Conservation (phyloP, 1,139 yeast species). For the Ogataea hybrid region DNA sequence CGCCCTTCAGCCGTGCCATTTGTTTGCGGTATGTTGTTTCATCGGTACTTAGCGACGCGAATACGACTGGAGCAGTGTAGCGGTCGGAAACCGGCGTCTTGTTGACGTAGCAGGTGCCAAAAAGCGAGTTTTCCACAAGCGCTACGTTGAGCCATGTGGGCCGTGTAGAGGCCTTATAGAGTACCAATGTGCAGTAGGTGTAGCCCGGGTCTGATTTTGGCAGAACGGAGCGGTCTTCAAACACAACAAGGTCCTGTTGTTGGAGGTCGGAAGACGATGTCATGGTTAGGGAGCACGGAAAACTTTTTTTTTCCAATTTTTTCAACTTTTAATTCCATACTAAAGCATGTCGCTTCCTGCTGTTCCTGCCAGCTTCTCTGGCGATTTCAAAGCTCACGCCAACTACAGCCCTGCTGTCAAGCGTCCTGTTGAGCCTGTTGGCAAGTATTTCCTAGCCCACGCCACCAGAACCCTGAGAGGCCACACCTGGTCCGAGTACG, state of each 20-base stretch:
- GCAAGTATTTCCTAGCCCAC: conserved; percentile 92
- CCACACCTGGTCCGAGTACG: conserved; percentile 98
- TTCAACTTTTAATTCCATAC: not conserved
- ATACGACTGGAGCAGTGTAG: conserved; percentile 34
- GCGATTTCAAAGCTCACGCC: conserved; percentile 49
- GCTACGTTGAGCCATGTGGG: conserved; percentile 65
- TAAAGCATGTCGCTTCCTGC: conserved; percentile 26
- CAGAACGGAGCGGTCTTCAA: conserved; percentile 51
- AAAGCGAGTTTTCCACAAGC: conserved; percentile 43
- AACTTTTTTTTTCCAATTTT: conserved; percentile 7
- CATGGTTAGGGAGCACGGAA: conserved; percentile 19
- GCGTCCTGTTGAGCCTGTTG: conserved; percentile 95
- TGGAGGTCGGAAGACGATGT: conserved; percentile 36
- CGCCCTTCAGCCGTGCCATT: conserved; percentile 39
- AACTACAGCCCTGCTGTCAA: conserved; percentile 66
- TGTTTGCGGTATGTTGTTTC: conserved; percentile 37
- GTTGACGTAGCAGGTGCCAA: conserved; percentile 19
- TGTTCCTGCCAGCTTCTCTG: conserved; percentile 43
- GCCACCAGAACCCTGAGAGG: conserved; percentile 96
- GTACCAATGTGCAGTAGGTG: conserved; percentile 43
- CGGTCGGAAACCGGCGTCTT: conserved; percentile 11
- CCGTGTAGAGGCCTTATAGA: conserved; percentile 60
- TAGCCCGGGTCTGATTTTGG: conserved; percentile 30
- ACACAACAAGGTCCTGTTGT: conserved; percentile 59
- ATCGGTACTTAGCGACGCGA: conserved; percentile 46